phyloP scores from a whole-genome alignment of 345 rosid genomes.

The Linum usitatissimum region DNA sequence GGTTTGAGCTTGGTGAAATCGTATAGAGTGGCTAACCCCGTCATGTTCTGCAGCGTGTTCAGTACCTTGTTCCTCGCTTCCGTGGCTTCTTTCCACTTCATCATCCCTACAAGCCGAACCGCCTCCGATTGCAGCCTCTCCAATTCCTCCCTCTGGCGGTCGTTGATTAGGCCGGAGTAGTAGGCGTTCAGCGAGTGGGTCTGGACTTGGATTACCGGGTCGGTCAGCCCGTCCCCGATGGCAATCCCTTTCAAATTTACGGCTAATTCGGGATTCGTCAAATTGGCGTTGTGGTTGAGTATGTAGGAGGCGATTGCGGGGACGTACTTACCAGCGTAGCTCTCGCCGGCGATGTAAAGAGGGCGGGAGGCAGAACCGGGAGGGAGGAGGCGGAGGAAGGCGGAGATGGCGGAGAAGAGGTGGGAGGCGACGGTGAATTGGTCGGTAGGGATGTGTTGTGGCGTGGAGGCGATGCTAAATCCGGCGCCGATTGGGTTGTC shows the following conservation, averaged over 20 bases:
- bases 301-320: slow-evolving; percentile 3
- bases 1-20: neutral
- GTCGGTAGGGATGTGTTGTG: neutral
- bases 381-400: neutral
- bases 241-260: neutral
- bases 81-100: neutral
- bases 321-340: slow-evolving; percentile 3
- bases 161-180: slow-evolving; percentile 3
- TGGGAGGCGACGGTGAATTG: neutral
- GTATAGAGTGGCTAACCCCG: neutral
- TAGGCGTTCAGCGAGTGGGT: neutral
- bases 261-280: neutral
- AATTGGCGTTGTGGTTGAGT: neutral
- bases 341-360: slow-evolving; percentile 3
- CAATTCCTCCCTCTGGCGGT: neutral
- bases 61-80: neutral
- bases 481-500: slow-evolving; percentile 3
- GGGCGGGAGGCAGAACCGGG: neutral
- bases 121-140: neutral
- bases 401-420: slow-evolving; percentile 2
- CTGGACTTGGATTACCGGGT: slow-evolving; percentile 1
- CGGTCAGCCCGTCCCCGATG: neutral
- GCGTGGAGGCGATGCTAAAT: neutral
- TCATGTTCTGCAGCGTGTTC: neutral
- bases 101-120: neutral